Base-by-base conservation (phyloP, 352 stramenopile species). In the Phytophthora agathidicida region DNA sequence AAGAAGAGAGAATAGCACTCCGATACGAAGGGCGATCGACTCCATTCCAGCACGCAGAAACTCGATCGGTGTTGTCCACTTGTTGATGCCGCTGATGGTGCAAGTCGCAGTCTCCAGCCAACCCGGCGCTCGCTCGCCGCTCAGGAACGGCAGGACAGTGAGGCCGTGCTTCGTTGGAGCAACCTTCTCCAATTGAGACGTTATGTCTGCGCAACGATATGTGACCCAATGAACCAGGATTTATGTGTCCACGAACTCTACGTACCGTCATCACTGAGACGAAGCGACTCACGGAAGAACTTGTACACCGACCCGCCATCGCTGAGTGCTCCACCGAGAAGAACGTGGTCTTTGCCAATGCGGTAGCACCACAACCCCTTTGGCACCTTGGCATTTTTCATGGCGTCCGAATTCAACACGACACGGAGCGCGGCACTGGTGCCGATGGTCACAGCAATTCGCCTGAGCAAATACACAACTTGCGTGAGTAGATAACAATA, bases 251-350 rank as follows among this genome's bases (percentile, higher is more conserved):
- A 37, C n/a, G n/a, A n/a, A n/a, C n/a, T n/a, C n/a, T n/a, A 55
- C 46, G 42, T 16, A 86, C 80, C 77, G 42, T 83, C 60, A 17
- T 82, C 57, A 7, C 58, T 65, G 11, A 93, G 48, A 26, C 58
- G 66, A 60, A 98, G 69, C 7, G 88, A 83, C 11, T 93, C 71
- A 33, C 79, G 68, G 42, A 93, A 88, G 77, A 96, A 99, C 48
- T 97, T 89, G 54, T 96, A 93, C 7, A 98, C 75, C n/a, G 90
- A 98, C n/a, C 94, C 96, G n/a, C 96, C 96, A 71, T 99, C 96
- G 27, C 93, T 98, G n/a, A 99, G 71, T 0, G 96, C 96, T 20
- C 94, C 96, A n/a, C 96, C 96, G 0, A 99, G 65, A 52, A 99
- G 60, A 43, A 98, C 59, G 17, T 88, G 77, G 28, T 91, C 64